Evolutionary conservation across 805 yeast species (phyloP), one percentile per base, ranked within the genome.

Genomic region (Wickerhamomyces rabaulensis): DNA sequence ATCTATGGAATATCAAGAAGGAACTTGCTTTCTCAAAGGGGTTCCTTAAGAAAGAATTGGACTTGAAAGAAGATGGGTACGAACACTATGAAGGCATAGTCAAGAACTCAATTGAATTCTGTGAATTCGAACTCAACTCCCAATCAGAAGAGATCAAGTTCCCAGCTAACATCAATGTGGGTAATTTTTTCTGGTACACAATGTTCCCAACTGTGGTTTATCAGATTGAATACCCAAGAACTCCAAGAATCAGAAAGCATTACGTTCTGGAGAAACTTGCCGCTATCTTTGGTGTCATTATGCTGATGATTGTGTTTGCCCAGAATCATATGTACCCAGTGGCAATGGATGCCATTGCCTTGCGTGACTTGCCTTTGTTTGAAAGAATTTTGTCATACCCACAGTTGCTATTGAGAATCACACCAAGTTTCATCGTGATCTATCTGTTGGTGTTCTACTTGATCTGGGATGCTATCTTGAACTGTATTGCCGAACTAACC

Each of bases 381-480:
- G 76, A 73, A 31, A 69, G 80, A 48, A 40, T 74, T 4, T 53
- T 57, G 47, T 64, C 60, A 20, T 87, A 79, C 56, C 82, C 88
- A 10, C 66, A 79, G 46, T 69, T 87, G 10, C 57, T 87, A 26
- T 56, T 87, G 22, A 95, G 89, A 57, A 69, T 89, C 57, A 78
- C 88, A 31, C 95, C 96, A 17, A 84, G 91, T 19, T 88, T 94
- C 62, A 68, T 88, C 33, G 63, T 82, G 45, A 77, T 85, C 64
- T 92, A 90, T 62, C 57, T 94, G 44, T 68, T 94, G 47, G 82
- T 79, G 0, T 94, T 91, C 67, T 91, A 87, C 62, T 70, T 94
- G 51, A 94, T 95, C 51, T 95, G 99, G 99, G 98, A 94, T 58
- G 84, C 92, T 6, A 92, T 92, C 43, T 70, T 91, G 56, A 92